Evolutionary conservation across 305 asterid genomes (phyloP).

Genomic region (Fraxinus albicans): DNA sequence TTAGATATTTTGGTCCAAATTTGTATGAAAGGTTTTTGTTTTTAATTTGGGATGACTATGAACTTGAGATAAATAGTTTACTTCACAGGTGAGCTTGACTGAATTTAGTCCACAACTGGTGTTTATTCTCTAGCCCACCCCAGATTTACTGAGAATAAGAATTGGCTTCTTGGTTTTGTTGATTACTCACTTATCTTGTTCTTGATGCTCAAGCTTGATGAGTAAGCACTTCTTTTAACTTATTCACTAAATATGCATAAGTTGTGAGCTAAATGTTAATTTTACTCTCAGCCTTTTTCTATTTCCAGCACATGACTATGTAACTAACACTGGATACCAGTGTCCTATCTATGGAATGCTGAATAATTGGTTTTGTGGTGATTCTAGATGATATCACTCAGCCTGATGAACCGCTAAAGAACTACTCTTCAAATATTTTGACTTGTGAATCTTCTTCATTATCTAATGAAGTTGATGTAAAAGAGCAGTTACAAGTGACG

Average conservation of each 20-base stretch:
- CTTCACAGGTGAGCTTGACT: neutral
- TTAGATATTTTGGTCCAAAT: neutral
- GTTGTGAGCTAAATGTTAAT: neutral
- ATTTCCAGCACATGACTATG: constrained; percentile 1
- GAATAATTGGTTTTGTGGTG: constrained; percentile 34
- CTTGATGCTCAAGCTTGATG: neutral
- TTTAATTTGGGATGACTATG: neutral
- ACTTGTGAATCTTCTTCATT: constrained; percentile 34
- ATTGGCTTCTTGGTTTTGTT: neutral
- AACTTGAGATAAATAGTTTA: neutral
- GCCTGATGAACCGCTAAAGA: constrained; percentile 53
- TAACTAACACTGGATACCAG: constrained; percentile 12
- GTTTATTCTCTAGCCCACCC: neutral
- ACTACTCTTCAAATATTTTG: constrained; percentile 23
- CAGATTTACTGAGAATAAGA: neutral
- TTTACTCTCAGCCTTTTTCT: neutral
- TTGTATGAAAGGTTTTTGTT: neutral
- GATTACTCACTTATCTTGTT: neutral
- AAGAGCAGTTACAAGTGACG: constrained; percentile 30
- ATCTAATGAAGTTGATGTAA: constrained; percentile 35
- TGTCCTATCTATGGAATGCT: constrained; percentile 22
- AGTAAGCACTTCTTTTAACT: neutral
- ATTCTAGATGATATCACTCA: constrained; percentile 82
- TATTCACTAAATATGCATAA: neutral
- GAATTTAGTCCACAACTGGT: neutral